These are phyloP conservation scores for Alternaria sp. DNA, from an alignment of 2,329 filamentous ascomycete species.

Conservation along the genomic window DNA sequence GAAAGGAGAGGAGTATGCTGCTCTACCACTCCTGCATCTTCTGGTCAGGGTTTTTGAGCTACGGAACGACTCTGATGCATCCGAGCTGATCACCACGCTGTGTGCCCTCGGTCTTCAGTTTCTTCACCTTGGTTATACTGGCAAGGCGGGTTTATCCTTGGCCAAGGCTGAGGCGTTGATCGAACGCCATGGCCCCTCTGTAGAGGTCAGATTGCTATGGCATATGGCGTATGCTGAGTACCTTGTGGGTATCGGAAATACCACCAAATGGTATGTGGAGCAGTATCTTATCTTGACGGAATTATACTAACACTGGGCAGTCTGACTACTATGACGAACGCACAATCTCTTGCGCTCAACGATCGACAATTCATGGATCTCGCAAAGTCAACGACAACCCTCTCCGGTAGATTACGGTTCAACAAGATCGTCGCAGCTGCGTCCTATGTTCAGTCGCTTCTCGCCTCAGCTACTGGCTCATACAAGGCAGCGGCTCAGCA, in stretches of 20 bases:
- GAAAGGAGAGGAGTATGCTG: slow-evolving; percentile 60
- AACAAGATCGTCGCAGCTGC: slow-evolving; percentile 66
- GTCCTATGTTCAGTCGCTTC: slow-evolving; percentile 67
- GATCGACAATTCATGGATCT: slow-evolving; percentile 40
- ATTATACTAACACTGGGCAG: slow-evolving; percentile 28
- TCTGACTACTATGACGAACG: slow-evolving; percentile 35
- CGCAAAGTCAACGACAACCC: slow-evolving; percentile 38
- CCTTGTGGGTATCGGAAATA: slow-evolving; percentile 69
- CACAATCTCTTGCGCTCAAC: slow-evolving; percentile 35
- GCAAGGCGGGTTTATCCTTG: slow-evolving; percentile 64
- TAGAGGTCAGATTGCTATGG: slow-evolving; percentile 61
- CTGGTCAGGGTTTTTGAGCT: slow-evolving; percentile 57
- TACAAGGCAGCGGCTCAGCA: slow-evolving; percentile 55
- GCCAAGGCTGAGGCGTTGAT: slow-evolving; percentile 62
- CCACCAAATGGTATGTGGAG: slow-evolving; percentile 61
- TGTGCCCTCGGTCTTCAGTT: slow-evolving; percentile 62
- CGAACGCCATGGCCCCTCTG: slow-evolving; percentile 48
- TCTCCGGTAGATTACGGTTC: slow-evolving; percentile 44
- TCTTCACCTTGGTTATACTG: slow-evolving; percentile 65
- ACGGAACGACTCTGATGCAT: slow-evolving; percentile 44
- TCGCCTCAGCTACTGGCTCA: slow-evolving; percentile 64
- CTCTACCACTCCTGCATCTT: slow-evolving; percentile 58
- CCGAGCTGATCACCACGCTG: slow-evolving; percentile 51
- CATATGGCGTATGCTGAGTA: slow-evolving; percentile 79
- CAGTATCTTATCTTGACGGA: not conserved